Conservation (phyloP, 1,284 basidiomycete species). For the Cutaneotrichosporon dermatis region DNA sequence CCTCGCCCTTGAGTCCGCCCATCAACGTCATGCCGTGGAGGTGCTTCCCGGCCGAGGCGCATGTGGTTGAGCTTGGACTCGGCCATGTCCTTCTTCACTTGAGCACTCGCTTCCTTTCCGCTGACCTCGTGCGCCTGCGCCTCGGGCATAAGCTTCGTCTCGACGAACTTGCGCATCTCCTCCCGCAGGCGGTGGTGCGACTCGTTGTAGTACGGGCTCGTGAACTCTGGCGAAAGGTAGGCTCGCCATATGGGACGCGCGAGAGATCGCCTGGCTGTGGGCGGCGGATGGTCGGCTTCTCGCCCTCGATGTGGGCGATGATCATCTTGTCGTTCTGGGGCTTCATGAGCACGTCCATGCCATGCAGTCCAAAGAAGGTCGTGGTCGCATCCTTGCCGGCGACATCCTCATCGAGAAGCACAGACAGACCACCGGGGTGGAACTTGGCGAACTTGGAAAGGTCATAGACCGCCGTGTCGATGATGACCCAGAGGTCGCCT, state of each 20-base stretch:
- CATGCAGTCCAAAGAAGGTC: slow-evolving; percentile 76
- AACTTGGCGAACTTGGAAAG: slow-evolving; percentile 69
- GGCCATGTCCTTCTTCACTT: slow-evolving; percentile 45
- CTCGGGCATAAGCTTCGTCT: slow-evolving; percentile 53
- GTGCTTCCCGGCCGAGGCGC: slow-evolving; percentile 77
- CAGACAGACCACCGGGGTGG: slow-evolving; percentile 75
- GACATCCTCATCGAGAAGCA: slow-evolving; percentile 70
- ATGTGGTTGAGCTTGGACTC: slow-evolving; percentile 78
- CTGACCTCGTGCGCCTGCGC: slow-evolving; percentile 65
- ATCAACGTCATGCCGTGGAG: slow-evolving; percentile 75
- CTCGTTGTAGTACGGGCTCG: slow-evolving; percentile 78
- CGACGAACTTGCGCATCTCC: slow-evolving; percentile 54
- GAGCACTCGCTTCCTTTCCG: slow-evolving; percentile 60
- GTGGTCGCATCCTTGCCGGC: slow-evolving; percentile 81
- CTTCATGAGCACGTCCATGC: slow-evolving; percentile 68
- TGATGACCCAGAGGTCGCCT: slow-evolving; percentile 73
- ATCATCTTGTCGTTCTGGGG: slow-evolving; percentile 67
- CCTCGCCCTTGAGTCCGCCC: slow-evolving; percentile 80
- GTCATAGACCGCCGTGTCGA: slow-evolving; percentile 78
- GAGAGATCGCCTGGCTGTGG: slow-evolving; percentile 58
- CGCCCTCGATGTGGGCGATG: slow-evolving; percentile 65
- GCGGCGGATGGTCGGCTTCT: slow-evolving; percentile 57
- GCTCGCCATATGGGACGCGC: slow-evolving; percentile 71
- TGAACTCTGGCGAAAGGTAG: slow-evolving; percentile 71
- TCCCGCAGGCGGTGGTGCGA: slow-evolving; percentile 50